phyloP scores from a whole-genome alignment of 2,329 filamentous ascomycete species.

The Aspergillus fischeri region DNA sequence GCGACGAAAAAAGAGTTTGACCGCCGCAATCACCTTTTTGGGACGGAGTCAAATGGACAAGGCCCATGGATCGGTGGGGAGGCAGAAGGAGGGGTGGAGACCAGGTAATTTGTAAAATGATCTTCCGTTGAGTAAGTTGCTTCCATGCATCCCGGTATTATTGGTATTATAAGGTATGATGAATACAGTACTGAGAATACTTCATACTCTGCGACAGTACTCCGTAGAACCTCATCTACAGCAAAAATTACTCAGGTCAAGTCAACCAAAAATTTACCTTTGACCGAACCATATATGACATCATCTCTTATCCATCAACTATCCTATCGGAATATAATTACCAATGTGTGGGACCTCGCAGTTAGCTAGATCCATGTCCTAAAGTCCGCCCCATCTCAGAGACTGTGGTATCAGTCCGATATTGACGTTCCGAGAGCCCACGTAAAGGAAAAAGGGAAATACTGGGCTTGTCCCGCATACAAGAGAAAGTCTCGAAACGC shows the following conservation, averaged over 20 bases:
- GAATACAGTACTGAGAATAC: background rate
- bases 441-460: background rate
- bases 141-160: background rate
- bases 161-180: background rate
- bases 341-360: background rate
- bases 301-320: background rate
- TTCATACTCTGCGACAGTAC: too few relatives aligned
- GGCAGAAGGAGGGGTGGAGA: conserved; percentile 7
- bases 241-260: background rate
- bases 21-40: conserved; percentile 18
- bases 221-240: background rate
- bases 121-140: background rate
- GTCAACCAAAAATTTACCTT: background rate
- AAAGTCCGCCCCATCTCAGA: background rate
- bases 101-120: conserved; percentile 4
- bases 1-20: conserved; percentile 1
- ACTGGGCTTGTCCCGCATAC: background rate
- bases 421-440: background rate
- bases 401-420: background rate
- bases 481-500: background rate
- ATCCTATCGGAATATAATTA: background rate
- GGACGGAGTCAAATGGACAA: conserved; percentile 11
- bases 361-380: background rate
- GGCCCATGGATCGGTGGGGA: conserved; percentile 16
- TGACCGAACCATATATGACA: background rate